Conservation (phyloP, 768 basidiomycete species). For the Hygrophorus pudorinus region DNA sequence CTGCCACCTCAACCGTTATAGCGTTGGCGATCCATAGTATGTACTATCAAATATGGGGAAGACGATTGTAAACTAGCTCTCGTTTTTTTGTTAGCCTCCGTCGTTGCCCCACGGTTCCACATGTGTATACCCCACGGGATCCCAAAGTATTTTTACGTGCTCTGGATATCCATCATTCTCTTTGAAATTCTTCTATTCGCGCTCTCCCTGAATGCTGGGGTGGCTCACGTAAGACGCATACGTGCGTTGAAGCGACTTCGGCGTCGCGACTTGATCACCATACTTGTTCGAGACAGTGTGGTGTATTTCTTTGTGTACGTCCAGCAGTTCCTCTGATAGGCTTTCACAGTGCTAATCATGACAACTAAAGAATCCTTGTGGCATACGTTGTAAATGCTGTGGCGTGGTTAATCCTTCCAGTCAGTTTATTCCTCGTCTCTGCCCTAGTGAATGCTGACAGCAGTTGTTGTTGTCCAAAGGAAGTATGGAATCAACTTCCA, state of each 20-base stretch:
- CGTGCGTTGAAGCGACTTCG: conserved; percentile 2
- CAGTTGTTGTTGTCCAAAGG: no score
- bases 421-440: no score
- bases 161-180: conserved; percentile 17
- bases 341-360: no score
- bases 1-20: conserved; percentile 12
- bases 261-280: conserved; percentile 12
- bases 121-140: no score
- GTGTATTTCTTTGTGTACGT: conserved; percentile 20
- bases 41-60: conserved; percentile 3
- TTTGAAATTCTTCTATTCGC: conserved; percentile 15
- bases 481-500: conserved; percentile 6
- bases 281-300: conserved; percentile 17
- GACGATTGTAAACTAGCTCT: no score
- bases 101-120: no score
- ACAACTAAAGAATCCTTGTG: no score
- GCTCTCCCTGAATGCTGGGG: conserved; percentile 12
- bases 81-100: no score
- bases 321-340: neutral
- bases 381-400: no score
- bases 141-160: conserved; percentile 9
- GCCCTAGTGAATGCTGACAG: no score
- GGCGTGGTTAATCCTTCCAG: no score
- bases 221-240: conserved; percentile 8
- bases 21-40: conserved; percentile 12